These are phyloP conservation scores for Dittrichia graveolens DNA, from an alignment of 129 eudicot genomes.

Conservation along the genomic window DNA sequence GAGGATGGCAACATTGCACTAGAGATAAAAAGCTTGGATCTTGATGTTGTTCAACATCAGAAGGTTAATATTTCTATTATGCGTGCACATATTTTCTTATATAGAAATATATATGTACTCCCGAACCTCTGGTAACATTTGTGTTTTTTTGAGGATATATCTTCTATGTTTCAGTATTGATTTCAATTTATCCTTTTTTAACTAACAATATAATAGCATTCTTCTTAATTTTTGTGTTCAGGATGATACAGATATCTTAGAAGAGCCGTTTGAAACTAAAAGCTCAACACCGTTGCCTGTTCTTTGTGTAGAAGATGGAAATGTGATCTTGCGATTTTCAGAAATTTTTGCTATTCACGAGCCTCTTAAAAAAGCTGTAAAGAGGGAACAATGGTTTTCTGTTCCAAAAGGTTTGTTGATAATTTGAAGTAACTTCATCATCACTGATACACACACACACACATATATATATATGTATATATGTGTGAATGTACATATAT, in stretches of 20 bases:
- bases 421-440: slow-evolving; percentile 15
- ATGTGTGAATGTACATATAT: neutral
- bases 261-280: slow-evolving; percentile 42
- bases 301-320: slow-evolving; percentile 83
- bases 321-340: slow-evolving; percentile 71
- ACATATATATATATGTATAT: neutral
- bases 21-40: slow-evolving; percentile 46
- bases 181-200: too few relatives aligned
- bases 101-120: neutral
- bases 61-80: slow-evolving; percentile 37
- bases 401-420: slow-evolving; percentile 63
- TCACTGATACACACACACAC: neutral
- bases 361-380: slow-evolving; percentile 65
- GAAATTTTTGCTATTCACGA: slow-evolving; percentile 88
- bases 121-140: neutral
- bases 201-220: too few relatives aligned
- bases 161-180: neutral
- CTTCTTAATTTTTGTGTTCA: slow-evolving; percentile 25
- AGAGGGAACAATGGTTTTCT: slow-evolving; percentile 62
- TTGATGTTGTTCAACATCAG: slow-evolving; percentile 44
- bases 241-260: slow-evolving; percentile 53
- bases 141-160: neutral
- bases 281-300: slow-evolving; percentile 70
- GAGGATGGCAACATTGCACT: slow-evolving; percentile 38
- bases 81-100: neutral